phyloP scores from a whole-genome alignment of 345 rosid genomes.

The Viola odorata region DNA sequence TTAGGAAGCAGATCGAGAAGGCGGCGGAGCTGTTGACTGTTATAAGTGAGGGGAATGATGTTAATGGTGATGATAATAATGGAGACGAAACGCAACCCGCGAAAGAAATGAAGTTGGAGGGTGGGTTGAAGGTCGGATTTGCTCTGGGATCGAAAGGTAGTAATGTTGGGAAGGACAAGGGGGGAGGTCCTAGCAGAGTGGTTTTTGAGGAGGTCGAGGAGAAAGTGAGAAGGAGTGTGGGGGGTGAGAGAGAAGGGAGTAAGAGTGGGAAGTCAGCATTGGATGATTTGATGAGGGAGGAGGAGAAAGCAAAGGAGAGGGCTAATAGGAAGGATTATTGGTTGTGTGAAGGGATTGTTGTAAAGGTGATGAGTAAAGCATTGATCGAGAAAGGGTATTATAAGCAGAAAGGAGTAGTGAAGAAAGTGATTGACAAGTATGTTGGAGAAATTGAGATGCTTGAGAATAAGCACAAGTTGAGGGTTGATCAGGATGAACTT shows the following conservation, averaged over 20 bases:
- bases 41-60: slow-evolving; percentile 2
- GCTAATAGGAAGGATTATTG: slow-evolving; percentile 83
- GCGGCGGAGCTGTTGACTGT: slow-evolving; percentile 36
- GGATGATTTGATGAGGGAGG: slow-evolving; percentile 91
- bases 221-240: slow-evolving; percentile 25
- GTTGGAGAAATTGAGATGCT: slow-evolving; percentile 87
- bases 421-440: slow-evolving; percentile 73
- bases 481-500: slow-evolving; percentile 94
- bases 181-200: slow-evolving; percentile 37
- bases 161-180: slow-evolving; percentile 31
- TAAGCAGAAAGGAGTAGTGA: slow-evolving; percentile 82
- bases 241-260: slow-evolving; percentile 19
- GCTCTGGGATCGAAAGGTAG: slow-evolving; percentile 41
- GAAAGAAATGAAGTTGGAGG: slow-evolving; percentile 48
- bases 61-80: slow-evolving; percentile 9
- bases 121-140: slow-evolving; percentile 67
- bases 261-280: slow-evolving; percentile 47
- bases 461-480: slow-evolving; percentile 64
- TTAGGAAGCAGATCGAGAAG: slow-evolving; percentile 72
- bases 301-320: slow-evolving; percentile 77
- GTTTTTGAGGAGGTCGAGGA: slow-evolving; percentile 59
- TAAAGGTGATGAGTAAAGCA: slow-evolving; percentile 85
- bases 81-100: slow-evolving; percentile 4
- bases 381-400: slow-evolving; percentile 79
- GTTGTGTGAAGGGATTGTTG: slow-evolving; percentile 74